A percentile compares a stretch with the other conserved stretches of the same genome.
These are phyloP conservation scores for Decorospora gaudefroyi DNA, from an alignment of 2,329 filamentous ascomycete species.

Conservation along the genomic window DNA sequence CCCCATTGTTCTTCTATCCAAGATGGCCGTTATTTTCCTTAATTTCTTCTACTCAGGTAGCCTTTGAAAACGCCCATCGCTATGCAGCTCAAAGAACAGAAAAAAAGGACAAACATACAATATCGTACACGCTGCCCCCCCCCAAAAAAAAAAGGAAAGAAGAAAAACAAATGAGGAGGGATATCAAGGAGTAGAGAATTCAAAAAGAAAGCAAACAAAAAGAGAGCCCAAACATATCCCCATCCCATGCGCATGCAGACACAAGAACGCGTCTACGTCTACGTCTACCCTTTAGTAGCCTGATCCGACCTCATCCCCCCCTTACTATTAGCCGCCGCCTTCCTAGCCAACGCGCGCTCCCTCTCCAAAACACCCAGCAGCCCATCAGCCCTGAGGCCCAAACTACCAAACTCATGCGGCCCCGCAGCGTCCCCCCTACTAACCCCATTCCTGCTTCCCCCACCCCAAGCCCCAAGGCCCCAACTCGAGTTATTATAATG, in stretches of 20 bases:
- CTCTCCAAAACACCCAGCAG: slow-evolving; percentile 34
- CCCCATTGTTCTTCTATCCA: too few species aligned
- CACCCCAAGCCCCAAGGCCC: slow-evolving; percentile 40
- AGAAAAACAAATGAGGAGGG: slow-evolving; percentile 15
- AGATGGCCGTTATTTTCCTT: too few species aligned
- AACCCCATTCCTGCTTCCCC: slow-evolving; percentile 31
- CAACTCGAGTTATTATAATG: too few species aligned
- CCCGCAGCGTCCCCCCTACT: slow-evolving; percentile 26
- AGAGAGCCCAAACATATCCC: too few species aligned
- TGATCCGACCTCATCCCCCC: slow-evolving; percentile 34
- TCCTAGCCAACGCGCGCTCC: slow-evolving; percentile 33
- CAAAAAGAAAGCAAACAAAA: slow-evolving; percentile 9
- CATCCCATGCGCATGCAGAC: too few species aligned
- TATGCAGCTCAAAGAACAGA: slow-evolving; percentile 26
- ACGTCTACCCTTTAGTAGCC: slow-evolving; percentile 14
- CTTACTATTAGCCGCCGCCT: slow-evolving; percentile 37
- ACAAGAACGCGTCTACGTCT: neutral
- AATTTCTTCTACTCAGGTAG: too few species aligned
- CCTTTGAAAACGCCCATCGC: slow-evolving; percentile 33
- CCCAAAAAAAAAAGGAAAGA: too few species aligned
- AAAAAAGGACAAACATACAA: too few species aligned
- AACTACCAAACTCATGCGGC: slow-evolving; percentile 19
- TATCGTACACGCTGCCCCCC: slow-evolving; percentile 4
- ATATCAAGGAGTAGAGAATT: slow-evolving; percentile 36
- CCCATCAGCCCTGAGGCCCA: slow-evolving; percentile 29